Percentiles rank a stretch among this genome's conserved stretches.
Evolutionary conservation across 1,139 yeast species (phyloP).

Genomic region (Blastobotrys arbuscula): DNA sequence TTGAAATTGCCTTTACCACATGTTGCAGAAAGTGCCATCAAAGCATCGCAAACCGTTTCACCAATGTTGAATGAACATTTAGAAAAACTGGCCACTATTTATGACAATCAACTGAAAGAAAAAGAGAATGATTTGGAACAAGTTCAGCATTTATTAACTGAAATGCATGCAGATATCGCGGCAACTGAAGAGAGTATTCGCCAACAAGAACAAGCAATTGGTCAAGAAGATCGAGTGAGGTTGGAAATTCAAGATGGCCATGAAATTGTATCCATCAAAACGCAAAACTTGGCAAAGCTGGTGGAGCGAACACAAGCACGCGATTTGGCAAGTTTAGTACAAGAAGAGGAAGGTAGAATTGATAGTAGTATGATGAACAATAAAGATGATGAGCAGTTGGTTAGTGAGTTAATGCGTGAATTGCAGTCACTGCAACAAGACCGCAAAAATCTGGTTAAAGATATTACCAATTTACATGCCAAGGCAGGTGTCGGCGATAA

Average conservation of each 20-base stretch:
- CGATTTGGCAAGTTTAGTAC: conserved; percentile 45
- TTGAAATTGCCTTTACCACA: conserved; percentile 18
- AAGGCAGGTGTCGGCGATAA: conserved; percentile 46
- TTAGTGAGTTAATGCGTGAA: conserved; percentile 35
- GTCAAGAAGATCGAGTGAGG: conserved; percentile 32
- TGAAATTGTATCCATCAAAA: conserved; percentile 27
- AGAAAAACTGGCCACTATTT: conserved; percentile 50
- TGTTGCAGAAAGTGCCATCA: conserved; percentile 46
- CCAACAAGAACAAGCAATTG: conserved; percentile 30
- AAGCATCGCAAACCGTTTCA: conserved; percentile 43
- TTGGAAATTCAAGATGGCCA: conserved; percentile 8
- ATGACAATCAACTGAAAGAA: conserved; percentile 47
- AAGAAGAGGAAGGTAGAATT: conserved; percentile 42
- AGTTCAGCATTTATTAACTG: conserved; percentile 39
- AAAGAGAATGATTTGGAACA: conserved; percentile 46
- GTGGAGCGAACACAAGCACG: conserved; percentile 54
- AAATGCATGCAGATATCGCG: conserved; percentile 39
- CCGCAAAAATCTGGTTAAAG: conserved; percentile 42
- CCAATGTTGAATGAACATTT: conserved; percentile 43
- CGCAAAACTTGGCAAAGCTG: conserved; percentile 37
- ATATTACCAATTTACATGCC: conserved; percentile 44
- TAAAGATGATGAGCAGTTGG: conserved; percentile 20
- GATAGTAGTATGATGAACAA: conserved; percentile 26
- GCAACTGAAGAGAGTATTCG: conserved; percentile 31
- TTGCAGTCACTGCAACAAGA: conserved; percentile 44